These are phyloP conservation scores for Metschnikowia lochheadii DNA, from an alignment of 805 yeast species.

Conservation along the genomic window DNA sequence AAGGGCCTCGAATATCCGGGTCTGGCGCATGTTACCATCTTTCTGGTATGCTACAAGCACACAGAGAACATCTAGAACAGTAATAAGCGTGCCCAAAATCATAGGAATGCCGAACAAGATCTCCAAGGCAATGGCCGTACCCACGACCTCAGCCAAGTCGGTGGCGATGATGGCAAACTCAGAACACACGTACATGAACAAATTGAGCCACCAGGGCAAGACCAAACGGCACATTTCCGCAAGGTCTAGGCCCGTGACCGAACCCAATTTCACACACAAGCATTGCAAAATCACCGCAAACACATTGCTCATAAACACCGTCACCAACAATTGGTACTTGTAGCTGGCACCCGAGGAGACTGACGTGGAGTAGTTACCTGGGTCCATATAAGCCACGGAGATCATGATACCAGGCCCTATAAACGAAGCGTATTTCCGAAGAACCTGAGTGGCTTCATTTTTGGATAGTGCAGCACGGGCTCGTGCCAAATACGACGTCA, in stretches of 20 bases:
- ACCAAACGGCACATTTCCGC: slow-evolving; percentile 78
- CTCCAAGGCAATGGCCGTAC: slow-evolving; percentile 82
- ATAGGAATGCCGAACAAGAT: slow-evolving; percentile 74
- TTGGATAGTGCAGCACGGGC: slow-evolving; percentile 1
- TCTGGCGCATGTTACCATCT: slow-evolving; percentile 69
- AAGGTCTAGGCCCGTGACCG: slow-evolving; percentile 84
- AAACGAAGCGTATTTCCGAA: slow-evolving; percentile 59
- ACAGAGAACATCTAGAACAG: slow-evolving; percentile 76
- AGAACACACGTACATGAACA: slow-evolving; percentile 62
- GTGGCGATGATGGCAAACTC: slow-evolving; percentile 89
- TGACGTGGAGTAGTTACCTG: slow-evolving; percentile 89
- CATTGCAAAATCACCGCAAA: slow-evolving; percentile 82
- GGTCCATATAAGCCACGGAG: slow-evolving; percentile 89
- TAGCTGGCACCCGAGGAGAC: slow-evolving; percentile 84
- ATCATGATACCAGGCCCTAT: slow-evolving; percentile 88
- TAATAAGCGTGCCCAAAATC: slow-evolving; percentile 67
- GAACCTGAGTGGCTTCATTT: slow-evolving; percentile 9
- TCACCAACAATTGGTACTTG: slow-evolving; percentile 67
- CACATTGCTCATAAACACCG: slow-evolving; percentile 70
- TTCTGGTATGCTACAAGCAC: slow-evolving; percentile 74
- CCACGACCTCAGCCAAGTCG: slow-evolving; percentile 91
- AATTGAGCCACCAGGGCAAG: slow-evolving; percentile 64
- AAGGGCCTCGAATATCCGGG: slow-evolving; percentile 72
- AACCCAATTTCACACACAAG: slow-evolving; percentile 79
- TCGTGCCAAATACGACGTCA: slow-evolving; percentile 4